Conservation (phyloP, 495 filamentous ascomycete genomes). For the Aspergillus cavernicola region DNA sequence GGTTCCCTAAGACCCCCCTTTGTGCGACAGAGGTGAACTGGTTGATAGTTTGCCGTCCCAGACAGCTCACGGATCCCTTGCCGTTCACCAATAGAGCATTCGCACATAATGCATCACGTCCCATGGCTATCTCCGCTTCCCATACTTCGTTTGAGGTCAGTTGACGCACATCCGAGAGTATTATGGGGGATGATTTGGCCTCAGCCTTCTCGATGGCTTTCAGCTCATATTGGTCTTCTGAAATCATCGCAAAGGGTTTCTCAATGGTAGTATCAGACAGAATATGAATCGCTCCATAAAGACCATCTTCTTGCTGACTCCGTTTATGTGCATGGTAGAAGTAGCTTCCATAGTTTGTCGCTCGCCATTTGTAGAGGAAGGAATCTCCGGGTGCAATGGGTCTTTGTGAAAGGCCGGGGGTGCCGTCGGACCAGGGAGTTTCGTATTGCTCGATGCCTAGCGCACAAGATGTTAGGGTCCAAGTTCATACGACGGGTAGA, state of each 20-base stretch:
- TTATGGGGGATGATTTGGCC: conserved; percentile 35
- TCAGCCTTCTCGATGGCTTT: conserved; percentile 46
- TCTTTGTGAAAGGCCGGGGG: conserved; percentile 46
- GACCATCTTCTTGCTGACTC: conserved; percentile 49
- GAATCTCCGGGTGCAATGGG: conserved; percentile 42
- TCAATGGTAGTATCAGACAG: conserved; percentile 15
- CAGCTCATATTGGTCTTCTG: conserved; percentile 30
- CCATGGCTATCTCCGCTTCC: conserved; percentile 33
- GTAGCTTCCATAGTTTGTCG: conserved; percentile 49
- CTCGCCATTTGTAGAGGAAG: conserved; percentile 49
- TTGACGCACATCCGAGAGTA: conserved; percentile 54
- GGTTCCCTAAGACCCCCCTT: conserved; percentile 24
- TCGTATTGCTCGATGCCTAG: conserved; percentile 16
- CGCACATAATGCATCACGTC: conserved; percentile 33
- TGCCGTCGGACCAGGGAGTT: conserved; percentile 51
- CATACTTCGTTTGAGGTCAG: conserved; percentile 46
- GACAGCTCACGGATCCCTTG: conserved; percentile 49
- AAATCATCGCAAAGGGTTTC: conserved; percentile 45
- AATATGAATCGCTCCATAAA: conserved; percentile 25
- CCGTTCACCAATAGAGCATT: conserved; percentile 57
- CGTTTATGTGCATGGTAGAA: conserved; percentile 51
- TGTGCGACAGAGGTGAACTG: conserved; percentile 28
- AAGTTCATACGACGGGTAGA: neutral
- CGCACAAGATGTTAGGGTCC: neutral
- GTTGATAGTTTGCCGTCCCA: conserved; percentile 31